phyloP scores from a whole-genome alignment of 169 alveolate genomes.

The Cryptosporidium viatorum region DNA sequence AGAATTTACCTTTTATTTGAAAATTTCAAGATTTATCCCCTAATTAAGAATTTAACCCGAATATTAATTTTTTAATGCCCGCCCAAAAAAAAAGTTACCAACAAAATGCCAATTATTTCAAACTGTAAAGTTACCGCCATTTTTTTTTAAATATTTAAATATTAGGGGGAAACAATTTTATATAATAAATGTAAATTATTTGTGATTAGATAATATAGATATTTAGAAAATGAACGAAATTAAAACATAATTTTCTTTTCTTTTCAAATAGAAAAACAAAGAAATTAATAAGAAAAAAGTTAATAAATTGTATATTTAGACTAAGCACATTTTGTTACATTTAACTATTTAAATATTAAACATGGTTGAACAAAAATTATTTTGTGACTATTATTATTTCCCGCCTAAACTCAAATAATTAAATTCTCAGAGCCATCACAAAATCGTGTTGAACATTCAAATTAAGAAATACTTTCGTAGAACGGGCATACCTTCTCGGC shows the following conservation, averaged over 20 bases:
- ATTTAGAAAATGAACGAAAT: too few relatives aligned
- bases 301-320: too few relatives aligned
- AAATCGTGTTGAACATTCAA: constrained; percentile 17
- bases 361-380: too few relatives aligned
- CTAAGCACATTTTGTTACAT: too few relatives aligned
- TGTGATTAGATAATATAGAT: too few relatives aligned
- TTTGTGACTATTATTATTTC: neutral
- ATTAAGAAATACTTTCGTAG: neutral
- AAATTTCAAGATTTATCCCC: neutral
- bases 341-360: neutral
- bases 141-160: too few relatives aligned
- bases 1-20: neutral
- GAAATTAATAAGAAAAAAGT: too few relatives aligned
- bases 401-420: neutral
- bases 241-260: too few relatives aligned
- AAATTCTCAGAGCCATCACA: constrained; percentile 47
- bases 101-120: too few relatives aligned
- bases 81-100: neutral
- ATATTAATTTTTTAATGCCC: neutral
- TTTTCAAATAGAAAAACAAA: too few relatives aligned
- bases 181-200: too few relatives aligned
- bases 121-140: neutral
- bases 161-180: too few relatives aligned
- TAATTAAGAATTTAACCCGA: neutral
- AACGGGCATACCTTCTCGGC: constrained; percentile 94